Base-by-base conservation (phyloP, 441 rosid genomes). In the Corymbia calophylla region DNA sequence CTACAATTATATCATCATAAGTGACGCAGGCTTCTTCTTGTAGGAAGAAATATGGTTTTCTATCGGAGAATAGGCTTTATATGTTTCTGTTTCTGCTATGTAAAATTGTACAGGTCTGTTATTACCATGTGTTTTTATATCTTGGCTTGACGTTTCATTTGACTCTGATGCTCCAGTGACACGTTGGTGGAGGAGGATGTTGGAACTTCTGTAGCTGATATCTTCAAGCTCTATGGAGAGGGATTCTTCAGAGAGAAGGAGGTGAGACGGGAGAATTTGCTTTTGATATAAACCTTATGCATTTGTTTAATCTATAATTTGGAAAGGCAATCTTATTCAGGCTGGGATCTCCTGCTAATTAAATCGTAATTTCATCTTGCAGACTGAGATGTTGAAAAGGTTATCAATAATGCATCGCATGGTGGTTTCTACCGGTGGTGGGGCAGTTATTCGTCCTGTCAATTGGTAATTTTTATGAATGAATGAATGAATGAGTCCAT, bases 341-440 rank as follows among this genome's bases (percentile, higher is more conserved):
- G 23, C 68, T 56, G 13, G 21, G 31, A 12, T 53, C 15, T 86
- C 66, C 66, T 86, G 70, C n/a, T 56, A 35, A 86, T 68, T 13
- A 56, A 29, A 27, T 32, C 31, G 9, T 81, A 48, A 39, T 29
- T 70, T 87, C 91, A 87, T 87, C 86, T 92, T 90, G 73, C 89
- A 97, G 99, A 95, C 98, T n/a, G 97, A 97, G 90, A 93, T 88
- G 55, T 86, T 97, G 89, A 91, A 87, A 91, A 89, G 92, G 66
- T 92, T 96, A 84, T 96, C 99, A 88, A 54, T 91, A 88, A 92
- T 88, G 94, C 94, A 91, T 86, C 92, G 88, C 86, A 91, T 93
- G 89, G 98, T 98, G 91, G 98, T 98, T 88, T 98, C 99, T 85
- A 97, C 99, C 7, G 99, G 99, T 16, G 99, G 98, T 88, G 99